phyloP scores from a whole-genome alignment of 2,329 filamentous ascomycete genomes.

The Xylaria hypoxylon region DNA sequence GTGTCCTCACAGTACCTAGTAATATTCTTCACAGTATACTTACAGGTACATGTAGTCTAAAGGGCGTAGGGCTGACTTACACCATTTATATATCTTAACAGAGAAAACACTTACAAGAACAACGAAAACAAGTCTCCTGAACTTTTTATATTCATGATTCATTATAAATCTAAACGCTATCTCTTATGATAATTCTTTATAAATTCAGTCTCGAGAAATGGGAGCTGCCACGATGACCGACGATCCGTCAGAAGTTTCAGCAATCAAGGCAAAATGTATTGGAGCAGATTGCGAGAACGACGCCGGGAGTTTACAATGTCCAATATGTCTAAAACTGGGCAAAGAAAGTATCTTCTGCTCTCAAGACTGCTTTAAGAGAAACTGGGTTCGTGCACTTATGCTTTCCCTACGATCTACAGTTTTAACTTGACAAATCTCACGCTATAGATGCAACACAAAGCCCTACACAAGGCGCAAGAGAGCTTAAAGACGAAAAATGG shows the following conservation, averaged over 20 bases:
- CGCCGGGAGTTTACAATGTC: constrained; percentile 88
- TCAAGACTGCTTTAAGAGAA: constrained; percentile 98
- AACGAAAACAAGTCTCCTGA: not conserved
- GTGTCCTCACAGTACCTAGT: no score
- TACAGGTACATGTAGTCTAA: constrained; percentile 18
- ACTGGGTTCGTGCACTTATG: constrained; percentile 78
- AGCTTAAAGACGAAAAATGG: constrained; percentile 61
- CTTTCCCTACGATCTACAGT: not conserved
- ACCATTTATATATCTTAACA: not conserved
- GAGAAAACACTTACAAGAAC: not conserved
- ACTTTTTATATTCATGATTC: not conserved
- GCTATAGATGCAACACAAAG: constrained; percentile 81
- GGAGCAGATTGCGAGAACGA: constrained; percentile 88
- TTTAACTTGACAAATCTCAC: not conserved
- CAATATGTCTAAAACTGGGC: constrained; percentile 89
- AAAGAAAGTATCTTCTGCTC: constrained; percentile 96
- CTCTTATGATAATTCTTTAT: not conserved
- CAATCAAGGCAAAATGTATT: constrained; percentile 76
- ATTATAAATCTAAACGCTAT: not conserved
- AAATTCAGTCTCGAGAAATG: not conserved
- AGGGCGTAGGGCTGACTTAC: constrained; percentile 29
- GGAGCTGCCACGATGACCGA: not conserved
- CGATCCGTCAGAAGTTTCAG: constrained; percentile 55
- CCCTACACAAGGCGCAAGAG: constrained; percentile 75
- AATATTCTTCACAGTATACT: no score